phyloP scores from a whole-genome alignment of 2,329 filamentous ascomycete genomes.

The Cladosporium oxysporum region DNA sequence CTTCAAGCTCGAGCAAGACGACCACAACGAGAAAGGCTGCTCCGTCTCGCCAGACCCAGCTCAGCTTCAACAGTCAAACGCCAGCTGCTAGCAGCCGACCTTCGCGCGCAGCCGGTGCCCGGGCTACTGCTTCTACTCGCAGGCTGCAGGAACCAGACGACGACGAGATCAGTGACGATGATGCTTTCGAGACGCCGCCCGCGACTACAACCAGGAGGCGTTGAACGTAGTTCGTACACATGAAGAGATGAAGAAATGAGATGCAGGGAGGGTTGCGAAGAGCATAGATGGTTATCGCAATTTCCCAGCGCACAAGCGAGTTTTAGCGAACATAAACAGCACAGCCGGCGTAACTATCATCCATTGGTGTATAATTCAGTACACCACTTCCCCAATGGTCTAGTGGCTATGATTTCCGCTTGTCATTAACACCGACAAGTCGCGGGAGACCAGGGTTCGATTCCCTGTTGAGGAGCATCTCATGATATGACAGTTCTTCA shows the following conservation, averaged over 20 bases:
- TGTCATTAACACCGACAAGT: slow-evolving; percentile 10
- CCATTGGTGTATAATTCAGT: slow-evolving; percentile 10
- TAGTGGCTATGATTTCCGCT: slow-evolving; percentile 15
- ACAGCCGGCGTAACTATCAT: not conserved
- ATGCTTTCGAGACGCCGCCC: slow-evolving; percentile 38
- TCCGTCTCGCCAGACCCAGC: slow-evolving; percentile 41
- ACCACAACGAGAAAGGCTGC: slow-evolving; percentile 8
- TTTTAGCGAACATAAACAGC: not conserved
- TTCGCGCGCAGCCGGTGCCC: not conserved
- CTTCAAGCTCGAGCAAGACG: slow-evolving; percentile 2
- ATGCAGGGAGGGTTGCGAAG: not conserved
- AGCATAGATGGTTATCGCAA: not conserved
- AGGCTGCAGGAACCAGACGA: slow-evolving; percentile 44
- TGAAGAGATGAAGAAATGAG: not conserved
- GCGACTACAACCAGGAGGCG: slow-evolving; percentile 7
- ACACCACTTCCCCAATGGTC: slow-evolving; percentile 7
- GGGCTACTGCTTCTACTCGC: slow-evolving; percentile 28
- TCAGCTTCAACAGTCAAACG: slow-evolving; percentile 44
- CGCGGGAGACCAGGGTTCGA: slow-evolving; percentile 20
- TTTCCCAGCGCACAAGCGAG: not conserved
- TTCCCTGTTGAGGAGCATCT: no score
- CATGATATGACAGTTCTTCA: slow-evolving; percentile 18
- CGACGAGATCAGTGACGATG: slow-evolving; percentile 43
- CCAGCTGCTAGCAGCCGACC: slow-evolving; percentile 3
- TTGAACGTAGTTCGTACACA: not conserved